phyloP scores from a whole-genome alignment of 2,329 filamentous ascomycete genomes.

The Exophiala sp. region DNA sequence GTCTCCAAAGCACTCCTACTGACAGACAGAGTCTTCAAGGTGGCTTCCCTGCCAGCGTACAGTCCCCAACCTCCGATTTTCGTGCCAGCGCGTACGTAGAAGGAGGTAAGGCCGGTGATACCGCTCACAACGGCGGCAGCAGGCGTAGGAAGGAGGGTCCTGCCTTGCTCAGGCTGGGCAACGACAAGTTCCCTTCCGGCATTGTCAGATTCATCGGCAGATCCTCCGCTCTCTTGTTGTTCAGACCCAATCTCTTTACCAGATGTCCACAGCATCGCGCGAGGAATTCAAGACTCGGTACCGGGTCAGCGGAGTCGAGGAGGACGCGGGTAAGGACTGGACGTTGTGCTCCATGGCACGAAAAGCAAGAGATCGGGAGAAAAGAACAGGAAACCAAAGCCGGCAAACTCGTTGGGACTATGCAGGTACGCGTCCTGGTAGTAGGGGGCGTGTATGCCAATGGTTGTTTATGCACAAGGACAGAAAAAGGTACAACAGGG shows the following conservation, averaged over 20 bases:
- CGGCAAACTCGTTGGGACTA: slow-evolving; percentile 9
- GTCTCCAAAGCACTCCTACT: slow-evolving; percentile 45
- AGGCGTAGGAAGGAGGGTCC: slow-evolving; percentile 42
- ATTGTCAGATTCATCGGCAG: slow-evolving; percentile 9
- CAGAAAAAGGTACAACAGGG: not conserved
- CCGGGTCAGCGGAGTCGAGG: slow-evolving; percentile 11
- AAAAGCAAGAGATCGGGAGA: slow-evolving; percentile 1
- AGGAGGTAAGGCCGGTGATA: slow-evolving; percentile 44
- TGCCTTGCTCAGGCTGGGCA: slow-evolving; percentile 16
- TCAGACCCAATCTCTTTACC: slow-evolving; percentile 12
- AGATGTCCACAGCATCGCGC: slow-evolving; percentile 17
- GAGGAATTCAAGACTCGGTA: not conserved
- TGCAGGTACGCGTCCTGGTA: slow-evolving; percentile 26
- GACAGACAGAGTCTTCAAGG: slow-evolving; percentile 44
- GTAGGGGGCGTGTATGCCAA: slow-evolving; percentile 1
- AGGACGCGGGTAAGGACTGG: slow-evolving; percentile 1
- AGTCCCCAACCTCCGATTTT: slow-evolving; percentile 43
- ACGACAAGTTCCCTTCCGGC: slow-evolving; percentile 10
- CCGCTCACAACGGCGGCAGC: slow-evolving; percentile 45
- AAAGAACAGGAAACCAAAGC: slow-evolving; percentile 2
- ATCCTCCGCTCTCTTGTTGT: slow-evolving; percentile 3
- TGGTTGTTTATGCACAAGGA: not conserved
- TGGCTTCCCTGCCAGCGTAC: slow-evolving; percentile 43
- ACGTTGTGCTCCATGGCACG: slow-evolving; percentile 19
- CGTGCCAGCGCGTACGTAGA: slow-evolving; percentile 43